Conservation (phyloP, 345 rosid species). For the Heritiera littoralis region DNA sequence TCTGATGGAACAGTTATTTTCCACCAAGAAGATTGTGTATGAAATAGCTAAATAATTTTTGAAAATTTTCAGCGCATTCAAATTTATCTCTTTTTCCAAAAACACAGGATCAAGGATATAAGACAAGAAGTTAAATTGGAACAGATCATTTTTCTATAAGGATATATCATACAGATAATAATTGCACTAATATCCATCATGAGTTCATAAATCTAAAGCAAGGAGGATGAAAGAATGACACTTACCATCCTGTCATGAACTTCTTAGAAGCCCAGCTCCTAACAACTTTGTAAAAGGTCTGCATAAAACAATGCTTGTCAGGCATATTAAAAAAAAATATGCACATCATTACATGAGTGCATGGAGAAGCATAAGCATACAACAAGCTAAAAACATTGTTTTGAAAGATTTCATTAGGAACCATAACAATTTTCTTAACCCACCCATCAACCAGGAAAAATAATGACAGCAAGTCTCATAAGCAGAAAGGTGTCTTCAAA, state of each 20-base stretch:
- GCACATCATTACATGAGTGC: background rate
- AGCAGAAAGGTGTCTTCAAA: background rate
- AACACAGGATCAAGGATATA: background rate
- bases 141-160: background rate
- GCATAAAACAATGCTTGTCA: slow-evolving; percentile 30
- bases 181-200: background rate
- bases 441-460: slow-evolving; percentile 2
- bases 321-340: background rate
- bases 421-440: background rate
- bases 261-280: slow-evolving; percentile 99
- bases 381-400: background rate
- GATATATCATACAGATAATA: background rate
- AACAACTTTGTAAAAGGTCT: slow-evolving; percentile 87
- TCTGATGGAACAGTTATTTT: background rate
- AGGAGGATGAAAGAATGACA: background rate
- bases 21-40: too few relatives aligned
- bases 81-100: too few relatives aligned
- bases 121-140: background rate
- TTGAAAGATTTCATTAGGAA: background rate
- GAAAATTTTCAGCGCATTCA: too few relatives aligned
- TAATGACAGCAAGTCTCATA: background rate
- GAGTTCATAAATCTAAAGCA: background rate
- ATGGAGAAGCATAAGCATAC: background rate
- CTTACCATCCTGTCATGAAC: slow-evolving; percentile 98
- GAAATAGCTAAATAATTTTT: too few relatives aligned